Evolutionary conservation across 192 early-diverging fungal species (phyloP).

Genomic region (Backusella liffmaniae): DNA sequence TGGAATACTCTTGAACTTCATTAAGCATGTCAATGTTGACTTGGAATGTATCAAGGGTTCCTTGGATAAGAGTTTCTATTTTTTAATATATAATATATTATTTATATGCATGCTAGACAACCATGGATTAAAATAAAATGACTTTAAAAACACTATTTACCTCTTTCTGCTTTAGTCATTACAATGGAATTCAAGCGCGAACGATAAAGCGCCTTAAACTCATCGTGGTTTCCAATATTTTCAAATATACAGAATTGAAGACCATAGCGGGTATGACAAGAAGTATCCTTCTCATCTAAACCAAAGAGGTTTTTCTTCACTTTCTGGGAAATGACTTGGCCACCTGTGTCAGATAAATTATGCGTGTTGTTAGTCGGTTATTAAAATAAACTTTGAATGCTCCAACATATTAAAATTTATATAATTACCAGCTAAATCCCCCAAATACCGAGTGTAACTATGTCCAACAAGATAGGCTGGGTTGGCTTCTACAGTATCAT

Average conservation of each 20-base stretch:
- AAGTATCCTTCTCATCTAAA: slow-evolving; percentile 39
- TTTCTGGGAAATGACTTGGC: slow-evolving; percentile 50
- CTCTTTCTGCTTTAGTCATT: slow-evolving; percentile 35
- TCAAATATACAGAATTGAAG: slow-evolving; percentile 53
- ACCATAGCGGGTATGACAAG: slow-evolving; percentile 33
- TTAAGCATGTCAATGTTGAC: slow-evolving; percentile 36
- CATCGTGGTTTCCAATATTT: slow-evolving; percentile 39
- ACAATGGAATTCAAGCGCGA: slow-evolving; percentile 42
- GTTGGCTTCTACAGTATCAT: slow-evolving; percentile 33
- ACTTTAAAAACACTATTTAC: not conserved
- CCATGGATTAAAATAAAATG: not conserved
- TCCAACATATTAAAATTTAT: too few species aligned
- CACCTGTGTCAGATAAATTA: slow-evolving; percentile 24
- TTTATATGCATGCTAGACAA: not conserved
- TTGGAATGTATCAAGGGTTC: slow-evolving; percentile 26
- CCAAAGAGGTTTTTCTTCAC: slow-evolving; percentile 46
- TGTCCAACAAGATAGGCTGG: slow-evolving; percentile 53
- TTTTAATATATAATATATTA: not conserved
- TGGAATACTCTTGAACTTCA: slow-evolving; percentile 23
- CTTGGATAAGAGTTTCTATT: slow-evolving; percentile 25
- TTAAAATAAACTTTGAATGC: not conserved
- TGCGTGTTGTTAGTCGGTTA: not conserved
- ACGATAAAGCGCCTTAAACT: slow-evolving; percentile 51
- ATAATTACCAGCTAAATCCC: slow-evolving; percentile 42
- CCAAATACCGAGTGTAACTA: slow-evolving; percentile 54